Evolutionary conservation across 495 filamentous ascomycete species (phyloP), one percentile per base, ranked within the genome.

Genomic region (Lasiosphaeria hispida): DNA sequence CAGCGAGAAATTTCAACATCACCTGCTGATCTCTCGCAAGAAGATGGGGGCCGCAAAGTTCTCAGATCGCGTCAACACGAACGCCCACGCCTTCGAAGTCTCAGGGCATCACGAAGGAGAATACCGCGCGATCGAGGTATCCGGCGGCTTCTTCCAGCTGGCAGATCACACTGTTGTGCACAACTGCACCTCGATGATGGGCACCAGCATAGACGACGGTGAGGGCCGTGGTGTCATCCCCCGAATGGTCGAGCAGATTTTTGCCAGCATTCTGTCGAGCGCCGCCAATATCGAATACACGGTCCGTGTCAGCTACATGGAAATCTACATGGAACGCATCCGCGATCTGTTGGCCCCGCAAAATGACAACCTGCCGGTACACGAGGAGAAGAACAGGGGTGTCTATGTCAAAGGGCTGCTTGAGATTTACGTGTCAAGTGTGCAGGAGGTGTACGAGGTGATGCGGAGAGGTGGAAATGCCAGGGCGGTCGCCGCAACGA

Each of bases 321-420:
- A 98, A 74, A 97, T 98, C 58, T 98, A 98, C 76, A 98, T 98
- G 94, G 94, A 98, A 75, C 85, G 87, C 52, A 97, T 98, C 74
- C 85, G 93, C 65, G 94, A 98, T 85, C 77, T 98, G 19, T 70
- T 98, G 58, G 85, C 85, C 9, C 94, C 94, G 8, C 86, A 89
- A 35, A 96, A 97, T 71, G 95, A 97, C 75, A 97, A 97, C 66
- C 76, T 98, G 39, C 93, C 94, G 2, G 85, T 98, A 2, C 94
- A 98, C 74, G 94, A 98, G 66, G 94, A 98, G 74, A 96, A 96
- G 83, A 91, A 87, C 65, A 78, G 90, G 45, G 94, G 94, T 39
- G 94, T 98, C 3, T 97, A 98, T 69, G 94, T 98, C 61, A 97
- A 98, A 69, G 95, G 93, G 7, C 77, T 98, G 60, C 72, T 95